Conservation (phyloP, 257 asterid genomes). For the Solanum pinnatisectum region DNA sequence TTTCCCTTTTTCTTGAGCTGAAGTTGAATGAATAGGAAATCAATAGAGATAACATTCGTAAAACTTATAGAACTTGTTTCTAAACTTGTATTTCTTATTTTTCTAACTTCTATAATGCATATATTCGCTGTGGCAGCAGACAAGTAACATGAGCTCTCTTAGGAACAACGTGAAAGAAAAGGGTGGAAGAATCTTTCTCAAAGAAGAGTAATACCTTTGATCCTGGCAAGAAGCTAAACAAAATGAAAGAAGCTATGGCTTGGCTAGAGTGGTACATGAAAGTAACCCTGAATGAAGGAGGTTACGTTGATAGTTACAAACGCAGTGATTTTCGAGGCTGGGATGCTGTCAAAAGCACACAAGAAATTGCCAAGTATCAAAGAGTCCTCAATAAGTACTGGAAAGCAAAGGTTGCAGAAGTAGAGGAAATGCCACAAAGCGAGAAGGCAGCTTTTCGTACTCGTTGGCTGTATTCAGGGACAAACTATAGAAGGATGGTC, state of each 20-base stretch:
- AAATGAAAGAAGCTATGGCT: constrained; percentile 12
- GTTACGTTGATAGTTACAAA: constrained; percentile 18
- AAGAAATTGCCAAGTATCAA: constrained; percentile 9
- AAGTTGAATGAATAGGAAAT: not conserved
- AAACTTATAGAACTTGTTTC: not conserved
- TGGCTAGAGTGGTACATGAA: constrained; percentile 27
- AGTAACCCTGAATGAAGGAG: constrained; percentile 1
- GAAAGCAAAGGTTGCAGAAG: constrained; percentile 16
- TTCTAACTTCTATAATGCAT: not conserved
- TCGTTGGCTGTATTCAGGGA: constrained; percentile 24
- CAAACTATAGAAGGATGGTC: constrained; percentile 21
- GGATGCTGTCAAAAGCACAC: constrained; percentile 6
- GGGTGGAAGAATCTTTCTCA: not conserved
- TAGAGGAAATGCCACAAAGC: constrained; percentile 17
- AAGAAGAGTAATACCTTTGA: constrained; percentile 2
- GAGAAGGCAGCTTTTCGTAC: constrained; percentile 7
- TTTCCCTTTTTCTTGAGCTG: not conserved
- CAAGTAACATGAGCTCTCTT: not conserved
- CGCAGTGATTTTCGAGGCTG: not conserved
- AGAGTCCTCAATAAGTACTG: constrained; percentile 14
- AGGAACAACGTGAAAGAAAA: not conserved
- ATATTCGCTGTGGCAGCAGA: not conserved
- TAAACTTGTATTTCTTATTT: not conserved
- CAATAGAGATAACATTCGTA: not conserved
- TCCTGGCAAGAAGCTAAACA: constrained; percentile 18